Percentiles rank a stretch among this genome's conserved stretches.
These are phyloP conservation scores for Gracilaria domingensis DNA, from an alignment of 23 red algal genomes.

Conservation along the genomic window DNA sequence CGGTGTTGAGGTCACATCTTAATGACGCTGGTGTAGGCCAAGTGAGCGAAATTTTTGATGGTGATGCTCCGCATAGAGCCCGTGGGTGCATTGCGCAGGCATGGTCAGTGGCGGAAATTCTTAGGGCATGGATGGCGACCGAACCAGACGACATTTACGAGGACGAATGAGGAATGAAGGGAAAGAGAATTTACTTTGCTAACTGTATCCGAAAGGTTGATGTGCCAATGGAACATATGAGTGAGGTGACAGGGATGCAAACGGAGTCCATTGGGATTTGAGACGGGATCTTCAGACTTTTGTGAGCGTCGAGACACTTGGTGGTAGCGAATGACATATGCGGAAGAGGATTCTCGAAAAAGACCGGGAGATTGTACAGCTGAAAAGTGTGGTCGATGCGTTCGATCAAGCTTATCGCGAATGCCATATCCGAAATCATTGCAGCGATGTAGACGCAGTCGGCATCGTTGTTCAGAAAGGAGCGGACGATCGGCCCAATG, in stretches of 20 bases:
- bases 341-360: conserved; percentile 49
- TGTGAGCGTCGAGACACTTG: neutral
- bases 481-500: neutral
- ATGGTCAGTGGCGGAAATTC: conserved; percentile 67
- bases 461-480: conserved; percentile 37
- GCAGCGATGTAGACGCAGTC: conserved; percentile 42
- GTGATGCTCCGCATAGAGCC: conserved; percentile 58
- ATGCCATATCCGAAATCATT: neutral
- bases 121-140: conserved; percentile 69
- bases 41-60: conserved; percentile 64
- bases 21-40: conserved; percentile 64
- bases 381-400: conserved; percentile 24
- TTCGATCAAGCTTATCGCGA: conserved; percentile 6
- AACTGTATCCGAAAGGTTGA: neutral
- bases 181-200: neutral
- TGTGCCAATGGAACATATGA: conserved; percentile 20
- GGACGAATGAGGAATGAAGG: neutral
- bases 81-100: conserved; percentile 72
- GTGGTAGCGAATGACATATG: conserved; percentile 72
- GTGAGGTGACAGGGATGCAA: neutral
- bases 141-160: conserved; percentile 29
- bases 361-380: conserved; percentile 6
- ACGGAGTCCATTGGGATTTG: neutral
- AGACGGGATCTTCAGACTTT: neutral
- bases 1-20: conserved; percentile 67